phyloP scores from a whole-genome alignment of 1,284 basidiomycete species.

The Rhodotorula sp. region DNA sequence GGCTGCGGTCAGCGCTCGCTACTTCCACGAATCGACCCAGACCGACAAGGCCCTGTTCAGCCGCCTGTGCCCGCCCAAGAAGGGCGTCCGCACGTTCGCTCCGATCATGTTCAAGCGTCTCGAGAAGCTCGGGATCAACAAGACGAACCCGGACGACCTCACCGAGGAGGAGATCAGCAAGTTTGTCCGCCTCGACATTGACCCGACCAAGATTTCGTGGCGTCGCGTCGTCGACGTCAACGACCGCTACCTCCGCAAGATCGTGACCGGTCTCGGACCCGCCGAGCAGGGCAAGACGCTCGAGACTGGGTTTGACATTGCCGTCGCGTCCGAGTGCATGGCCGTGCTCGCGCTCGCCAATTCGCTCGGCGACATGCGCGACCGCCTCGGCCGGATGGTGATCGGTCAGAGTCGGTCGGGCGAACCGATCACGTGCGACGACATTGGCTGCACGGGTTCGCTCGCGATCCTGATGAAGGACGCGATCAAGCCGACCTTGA shows the following conservation, averaged over 20 bases:
- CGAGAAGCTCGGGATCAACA: constrained; percentile 91
- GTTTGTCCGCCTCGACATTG: constrained; percentile 90
- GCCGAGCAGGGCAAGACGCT: constrained; percentile 90
- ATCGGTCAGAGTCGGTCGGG: constrained; percentile 92
- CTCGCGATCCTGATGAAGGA: constrained; percentile 98
- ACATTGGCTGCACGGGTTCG: constrained; percentile 92
- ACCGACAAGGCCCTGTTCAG: constrained; percentile 92
- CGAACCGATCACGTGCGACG: constrained; percentile 91
- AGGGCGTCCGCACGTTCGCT: constrained; percentile 91
- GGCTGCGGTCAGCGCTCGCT: constrained; percentile 92
- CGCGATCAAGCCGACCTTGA: constrained; percentile 97
- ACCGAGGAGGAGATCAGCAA: constrained; percentile 86
- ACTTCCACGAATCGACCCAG: constrained; percentile 97
- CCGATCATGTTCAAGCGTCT: constrained; percentile 95
- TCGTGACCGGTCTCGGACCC: constrained; percentile 83
- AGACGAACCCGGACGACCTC: constrained; percentile 87
- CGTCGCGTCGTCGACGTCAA: constrained; percentile 90
- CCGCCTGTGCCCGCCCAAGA: constrained; percentile 87
- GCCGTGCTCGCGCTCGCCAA: constrained; percentile 92
- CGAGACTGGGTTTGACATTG: constrained; percentile 91
- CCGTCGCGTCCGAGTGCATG: constrained; percentile 98
- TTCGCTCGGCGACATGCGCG: constrained; percentile 85
- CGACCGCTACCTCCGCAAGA: constrained; percentile 92
- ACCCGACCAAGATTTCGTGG: constrained; percentile 91
- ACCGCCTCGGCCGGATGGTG: constrained; percentile 88